Percentiles rank a stretch among this genome's conserved stretches.
Evolutionary conservation across 148 eudicot genomes (phyloP).

Genomic region (Rhododendron mucronatum): DNA sequence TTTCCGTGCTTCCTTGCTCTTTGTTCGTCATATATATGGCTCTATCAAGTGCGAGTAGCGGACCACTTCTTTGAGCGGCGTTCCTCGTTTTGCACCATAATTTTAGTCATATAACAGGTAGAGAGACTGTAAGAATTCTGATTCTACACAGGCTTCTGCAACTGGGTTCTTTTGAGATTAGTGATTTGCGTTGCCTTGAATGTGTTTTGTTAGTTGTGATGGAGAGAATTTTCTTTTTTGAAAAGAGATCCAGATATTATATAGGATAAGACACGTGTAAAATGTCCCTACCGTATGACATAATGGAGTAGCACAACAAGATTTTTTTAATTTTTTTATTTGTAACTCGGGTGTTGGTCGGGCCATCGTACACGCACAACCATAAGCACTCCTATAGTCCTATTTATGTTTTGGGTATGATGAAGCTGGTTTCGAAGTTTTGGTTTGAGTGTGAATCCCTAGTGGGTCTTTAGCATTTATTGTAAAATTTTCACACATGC

Average conservation of each 20-base stretch:
- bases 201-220: background rate
- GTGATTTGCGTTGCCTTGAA: background rate
- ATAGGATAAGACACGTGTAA: no score
- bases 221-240: background rate
- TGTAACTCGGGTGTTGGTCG: no score
- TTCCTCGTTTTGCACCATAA: background rate
- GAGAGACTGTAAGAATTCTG: background rate
- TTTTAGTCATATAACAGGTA: background rate
- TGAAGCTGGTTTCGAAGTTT: no score
- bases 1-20: constrained; percentile 34
- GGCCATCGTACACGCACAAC: no score
- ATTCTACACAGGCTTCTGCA: background rate
- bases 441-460: no score
- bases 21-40: constrained; percentile 24
- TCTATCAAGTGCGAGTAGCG: constrained; percentile 29
- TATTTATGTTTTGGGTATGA: no score
- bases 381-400: no score
- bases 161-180: background rate
- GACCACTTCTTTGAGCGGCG: background rate
- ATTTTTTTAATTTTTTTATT: no score
- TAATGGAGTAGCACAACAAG: background rate
- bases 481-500: no score
- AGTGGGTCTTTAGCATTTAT: no score
- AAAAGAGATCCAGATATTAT: background rate
- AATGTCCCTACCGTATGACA: no score